These are phyloP conservation scores for Talaromyces trachyspermus DNA, from an alignment of 495 filamentous ascomycete species.

Conservation along the genomic window DNA sequence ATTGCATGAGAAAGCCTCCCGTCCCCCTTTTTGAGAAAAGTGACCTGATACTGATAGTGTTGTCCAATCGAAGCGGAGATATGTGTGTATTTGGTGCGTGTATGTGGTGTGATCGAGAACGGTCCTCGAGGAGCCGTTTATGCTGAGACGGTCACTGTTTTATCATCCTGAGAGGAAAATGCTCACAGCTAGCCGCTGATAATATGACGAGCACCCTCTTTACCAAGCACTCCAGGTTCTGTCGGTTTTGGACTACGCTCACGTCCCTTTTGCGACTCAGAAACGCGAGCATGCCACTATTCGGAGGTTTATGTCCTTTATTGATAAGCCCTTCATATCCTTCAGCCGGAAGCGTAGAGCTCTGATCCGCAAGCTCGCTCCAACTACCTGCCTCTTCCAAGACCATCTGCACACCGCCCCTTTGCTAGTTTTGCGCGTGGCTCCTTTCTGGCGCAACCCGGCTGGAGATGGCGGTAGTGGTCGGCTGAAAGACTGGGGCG, in stretches of 20 bases:
- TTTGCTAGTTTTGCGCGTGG: slow-evolving; percentile 57
- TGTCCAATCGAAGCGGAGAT: no score
- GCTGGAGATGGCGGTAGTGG: slow-evolving; percentile 21
- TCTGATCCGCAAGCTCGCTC: slow-evolving; percentile 80
- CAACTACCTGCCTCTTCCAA: slow-evolving; percentile 82
- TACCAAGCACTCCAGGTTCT: slow-evolving; percentile 87
- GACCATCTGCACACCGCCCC: slow-evolving; percentile 87
- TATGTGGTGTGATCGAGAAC: no score
- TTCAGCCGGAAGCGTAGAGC: slow-evolving; percentile 67
- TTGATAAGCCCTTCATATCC: slow-evolving; percentile 36
- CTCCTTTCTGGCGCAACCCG: slow-evolving; percentile 23
- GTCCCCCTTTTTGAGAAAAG: no score
- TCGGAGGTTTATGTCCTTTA: slow-evolving; percentile 41
- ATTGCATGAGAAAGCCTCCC: no score
- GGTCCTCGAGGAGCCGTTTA: no score
- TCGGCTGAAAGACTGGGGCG: slow-evolving; percentile 30
- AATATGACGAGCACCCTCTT: slow-evolving; percentile 75
- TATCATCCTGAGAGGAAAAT: not conserved
- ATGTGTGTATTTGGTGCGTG: no score
- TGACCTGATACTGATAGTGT: no score
- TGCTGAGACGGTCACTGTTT: not conserved
- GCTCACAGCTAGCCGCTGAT: slow-evolving; percentile 27
- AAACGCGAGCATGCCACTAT: slow-evolving; percentile 82
- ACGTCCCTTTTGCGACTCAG: slow-evolving; percentile 80
- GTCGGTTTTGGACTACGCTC: slow-evolving; percentile 90